Evolutionary conservation across 1,139 yeast species (phyloP).

Genomic region (Yamadazyma sp.): DNA sequence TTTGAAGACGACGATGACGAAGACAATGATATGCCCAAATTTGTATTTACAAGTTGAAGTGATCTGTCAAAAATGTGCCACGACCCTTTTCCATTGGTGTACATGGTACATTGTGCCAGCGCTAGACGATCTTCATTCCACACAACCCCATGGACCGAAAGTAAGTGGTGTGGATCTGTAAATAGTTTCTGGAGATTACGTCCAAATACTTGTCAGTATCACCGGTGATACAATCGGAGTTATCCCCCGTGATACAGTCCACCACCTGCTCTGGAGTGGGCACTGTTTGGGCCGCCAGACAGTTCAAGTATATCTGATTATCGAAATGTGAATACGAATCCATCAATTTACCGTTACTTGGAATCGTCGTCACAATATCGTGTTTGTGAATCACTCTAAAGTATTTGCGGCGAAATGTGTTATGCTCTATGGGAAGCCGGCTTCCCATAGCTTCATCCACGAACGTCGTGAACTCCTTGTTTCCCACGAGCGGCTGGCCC

Average conservation of each 20-base stretch:
- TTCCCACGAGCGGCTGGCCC: conserved; percentile 56
- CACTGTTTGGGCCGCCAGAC: conserved; percentile 25
- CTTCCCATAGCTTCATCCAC: conserved; percentile 38
- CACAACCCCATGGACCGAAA: conserved; percentile 50
- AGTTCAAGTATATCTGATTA: conserved; percentile 48
- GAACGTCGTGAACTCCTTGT: conserved; percentile 39
- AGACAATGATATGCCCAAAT: conserved; percentile 38
- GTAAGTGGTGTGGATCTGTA: conserved; percentile 46
- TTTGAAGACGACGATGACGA: conserved; percentile 30
- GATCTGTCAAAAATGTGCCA: too few relatives aligned
- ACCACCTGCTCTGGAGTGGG: conserved; percentile 32
- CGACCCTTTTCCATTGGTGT: background rate
- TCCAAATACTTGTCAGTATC: conserved; percentile 27
- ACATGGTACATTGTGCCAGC: too few relatives aligned
- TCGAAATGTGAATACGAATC: conserved; percentile 39
- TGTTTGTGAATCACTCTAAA: conserved; percentile 46
- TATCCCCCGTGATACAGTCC: conserved; percentile 33
- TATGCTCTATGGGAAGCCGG: conserved; percentile 18
- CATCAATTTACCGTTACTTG: conserved; percentile 26
- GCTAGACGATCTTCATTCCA: conserved; percentile 24
- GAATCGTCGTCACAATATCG: conserved; percentile 48
- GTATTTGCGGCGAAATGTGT: conserved; percentile 27
- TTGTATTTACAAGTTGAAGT: conserved; percentile 26
- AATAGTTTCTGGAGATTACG: conserved; percentile 23
- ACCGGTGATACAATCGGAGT: conserved; percentile 36